Base-by-base conservation (phyloP, 2,329 filamentous ascomycete genomes). In the Xylaria sp. region DNA sequence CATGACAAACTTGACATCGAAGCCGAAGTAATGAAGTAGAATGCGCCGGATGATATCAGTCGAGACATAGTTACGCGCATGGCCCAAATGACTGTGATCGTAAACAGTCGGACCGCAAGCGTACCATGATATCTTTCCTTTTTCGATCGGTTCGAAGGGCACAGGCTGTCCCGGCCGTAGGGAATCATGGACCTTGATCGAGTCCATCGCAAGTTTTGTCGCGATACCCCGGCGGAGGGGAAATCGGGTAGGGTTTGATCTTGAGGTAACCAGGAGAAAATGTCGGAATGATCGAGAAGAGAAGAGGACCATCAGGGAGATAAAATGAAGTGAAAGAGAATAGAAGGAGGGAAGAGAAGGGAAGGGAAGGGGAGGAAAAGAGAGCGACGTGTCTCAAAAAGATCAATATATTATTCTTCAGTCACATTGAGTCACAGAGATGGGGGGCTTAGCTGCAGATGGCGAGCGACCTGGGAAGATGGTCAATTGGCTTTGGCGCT, bases 11-110 rank as follows among this genome's bases (percentile, higher is more conserved):
- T 89, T 87, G 68, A 97, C 87, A 43, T 92, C 81, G 76, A 91
- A 95, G 64, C 87, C 87, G 75, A 96, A 96, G 78, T 95, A 94
- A 76, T 94, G 88, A 72, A 85, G 82, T 77, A 96, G 79, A 70
- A 96, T 92, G 71, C 93, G 88, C 64, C 93, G 86, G 69, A 96
- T 88, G 67, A 96, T 93, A 76, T 97, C 93, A 47, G 92, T 94
- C 52, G 89, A 92, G 66, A 96, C 91, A 84, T 96, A 96, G 79
- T 96, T 96, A 70, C 92, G 84, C 31, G 92, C 92, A 77, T 96
- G 92, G 31, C 92, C 90, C 64, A 92, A 76, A 80, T 92, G 90
- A 63, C 88, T 83, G 77, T 92, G 88, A 70, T 92, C 89, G 74
- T 92, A 91, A 49, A 89, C 89, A 38, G 92, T 97, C 61, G 92